Evolutionary conservation across 2,329 filamentous ascomycete genomes (phyloP), one percentile per base, ranked within the genome.

Genomic region (Aspergillus texensis): DNA sequence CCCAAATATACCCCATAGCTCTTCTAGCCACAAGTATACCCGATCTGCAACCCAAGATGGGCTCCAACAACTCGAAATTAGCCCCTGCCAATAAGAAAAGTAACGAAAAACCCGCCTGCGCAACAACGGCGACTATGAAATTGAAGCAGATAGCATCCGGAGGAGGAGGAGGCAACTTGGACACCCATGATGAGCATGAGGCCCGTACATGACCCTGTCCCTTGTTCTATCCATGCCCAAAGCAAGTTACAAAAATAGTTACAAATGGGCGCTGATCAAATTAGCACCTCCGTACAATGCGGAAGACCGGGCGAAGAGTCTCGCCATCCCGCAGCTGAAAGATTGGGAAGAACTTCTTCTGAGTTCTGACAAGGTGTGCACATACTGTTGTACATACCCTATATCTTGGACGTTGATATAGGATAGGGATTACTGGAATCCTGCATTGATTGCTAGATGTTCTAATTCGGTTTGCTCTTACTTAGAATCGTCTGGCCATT

Each of bases 401-500:
- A n/a, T 41, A 41, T n/a, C 39, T n/a, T 9, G 39, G 3, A 19
- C 16, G 3, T 41, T 6, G 16, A 12, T 28, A 19, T 12, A n/a
- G 24, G 6, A 28, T 28, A 28, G 21, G 46, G n/a, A 8, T 39
- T 14, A 11, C 28, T 39, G 26, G 26, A 28, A 28, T 28, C 12
- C 32, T 39, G 11, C 32, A 55, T 21, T 55, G n/a, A 36, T 32
- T 55, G 30, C 21, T 36, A 26, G n/a, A 48, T 24, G 30, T 53
- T 53, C 61, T 55, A 48, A 59, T 59, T 39, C 24, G 21, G 32
- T 34, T 34, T 28, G 6, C n/a, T 30, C 26, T 30, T 46, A 54
- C 34, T 36, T 64, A 84, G 82, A 87, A 87, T 72, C 91, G 91
- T 65, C 88, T 96, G 16, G 92, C 92, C 6, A 84, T 95, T 39